These are phyloP conservation scores for Aspergillus fumigatiaffinis DNA, from an alignment of 2,329 filamentous ascomycete species.

Conservation along the genomic window DNA sequence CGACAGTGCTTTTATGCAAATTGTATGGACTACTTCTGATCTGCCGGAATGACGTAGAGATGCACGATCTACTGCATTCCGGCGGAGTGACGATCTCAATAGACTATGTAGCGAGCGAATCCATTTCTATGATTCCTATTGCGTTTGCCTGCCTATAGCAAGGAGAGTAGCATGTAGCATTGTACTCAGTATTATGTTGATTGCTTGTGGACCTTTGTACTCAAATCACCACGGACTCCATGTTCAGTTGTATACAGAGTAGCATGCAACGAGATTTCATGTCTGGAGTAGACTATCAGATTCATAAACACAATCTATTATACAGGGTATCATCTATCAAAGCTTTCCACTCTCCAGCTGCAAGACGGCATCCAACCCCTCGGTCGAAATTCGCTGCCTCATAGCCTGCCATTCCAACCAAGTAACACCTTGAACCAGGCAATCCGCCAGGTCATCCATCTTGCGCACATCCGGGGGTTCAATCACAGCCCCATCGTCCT, in stretches of 20 bases:
- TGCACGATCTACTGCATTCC: not conserved
- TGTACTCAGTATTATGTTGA: no score
- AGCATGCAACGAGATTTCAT: not conserved
- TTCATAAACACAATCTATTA: not conserved
- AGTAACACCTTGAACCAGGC: slow-evolving; percentile 70
- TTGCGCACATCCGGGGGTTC: slow-evolving; percentile 45
- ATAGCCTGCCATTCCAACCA: slow-evolving; percentile 69
- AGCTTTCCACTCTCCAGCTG: not conserved
- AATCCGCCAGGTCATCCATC: slow-evolving; percentile 78
- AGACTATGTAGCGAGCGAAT: not conserved
- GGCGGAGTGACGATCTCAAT: not conserved
- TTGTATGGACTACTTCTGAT: not conserved
- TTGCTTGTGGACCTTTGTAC: no score
- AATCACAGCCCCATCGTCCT: slow-evolving; percentile 8
- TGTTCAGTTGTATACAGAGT: not conserved
- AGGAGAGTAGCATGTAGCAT: not conserved
- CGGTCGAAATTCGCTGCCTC: slow-evolving; percentile 23
- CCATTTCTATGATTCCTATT: not conserved
- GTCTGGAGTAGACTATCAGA: not conserved
- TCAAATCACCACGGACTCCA: no score
- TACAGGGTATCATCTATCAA: slow-evolving; percentile 5
- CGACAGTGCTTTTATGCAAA: not conserved
- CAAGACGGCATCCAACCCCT: slow-evolving; percentile 18
- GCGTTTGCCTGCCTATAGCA: not conserved
- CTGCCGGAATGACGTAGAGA: not conserved